Base-by-base conservation (phyloP, 768 basidiomycete species). In the Hypholoma sublateritium region DNA sequence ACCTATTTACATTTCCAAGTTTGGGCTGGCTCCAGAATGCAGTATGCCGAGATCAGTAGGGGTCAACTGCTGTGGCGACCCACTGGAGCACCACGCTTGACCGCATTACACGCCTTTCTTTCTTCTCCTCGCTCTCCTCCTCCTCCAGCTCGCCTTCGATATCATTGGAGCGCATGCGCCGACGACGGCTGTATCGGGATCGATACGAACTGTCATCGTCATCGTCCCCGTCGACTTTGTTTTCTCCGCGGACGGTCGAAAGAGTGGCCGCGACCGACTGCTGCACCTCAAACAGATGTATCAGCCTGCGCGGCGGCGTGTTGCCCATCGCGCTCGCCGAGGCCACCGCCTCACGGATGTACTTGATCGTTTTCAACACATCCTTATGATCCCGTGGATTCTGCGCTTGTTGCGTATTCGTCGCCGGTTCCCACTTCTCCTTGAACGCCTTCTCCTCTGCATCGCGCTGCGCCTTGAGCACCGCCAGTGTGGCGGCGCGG, bases 221-320 rank as follows among this genome's bases (percentile, higher is more conserved):
- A n/a, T n/a, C n/a, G n/a, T 52, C 22, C 12, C 36, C n/a, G 13
- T 43, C 12, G 6, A 44, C 50, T 51, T 57, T 58, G 14, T 61
- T 46, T 22, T 50, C 45, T 21, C 44, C 45, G 16, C 44, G 42
- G 13, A 49, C 64, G 42, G 62, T 62, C 12, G 53, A 43, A 2
- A 67, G 59, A 32, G 59, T 62, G 5, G 60, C 59, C 14, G 56
- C 36, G 14, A 68, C 63, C 2, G 67, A 68, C 28, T 63, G 56
- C 54, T 66, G 67, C 16, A 68, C 67, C 41, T 68, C 67, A 21
- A 66, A 59, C 21, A 68, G 58, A 50, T 66, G 67, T 45, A 68
- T 58, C 2, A 68, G 61, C 14, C 58, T 55, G 1, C 67, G 59
- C 22, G 45, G 52, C 6, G 39, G 42, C 3, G 21, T 34, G 9